These are phyloP conservation scores for Chenopodium berlandieri DNA, from an alignment of 148 eudicot species.

Conservation along the genomic window DNA sequence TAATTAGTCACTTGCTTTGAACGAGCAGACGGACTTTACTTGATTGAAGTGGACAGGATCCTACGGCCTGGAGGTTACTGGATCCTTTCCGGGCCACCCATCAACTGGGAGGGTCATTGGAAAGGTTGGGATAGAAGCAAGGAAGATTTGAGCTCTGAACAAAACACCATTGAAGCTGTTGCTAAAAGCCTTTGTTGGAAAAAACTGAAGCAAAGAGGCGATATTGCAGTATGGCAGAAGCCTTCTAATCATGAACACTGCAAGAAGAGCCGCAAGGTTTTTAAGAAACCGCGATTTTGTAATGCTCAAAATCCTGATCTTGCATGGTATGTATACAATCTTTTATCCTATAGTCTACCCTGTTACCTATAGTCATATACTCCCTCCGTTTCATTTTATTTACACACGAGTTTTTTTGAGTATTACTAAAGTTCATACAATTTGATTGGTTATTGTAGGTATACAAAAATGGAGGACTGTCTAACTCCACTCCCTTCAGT, in stretches of 20 bases:
- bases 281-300: constrained; percentile 62
- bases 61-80: constrained; percentile 70
- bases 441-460: constrained; percentile 35
- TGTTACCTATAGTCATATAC: too few relatives aligned
- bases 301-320: constrained; percentile 46
- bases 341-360: too few relatives aligned
- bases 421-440: too few relatives aligned
- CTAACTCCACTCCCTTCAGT: constrained; percentile 76
- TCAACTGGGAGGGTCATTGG: constrained; percentile 50
- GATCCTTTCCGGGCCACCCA: constrained; percentile 72
- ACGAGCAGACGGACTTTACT: constrained; percentile 49
- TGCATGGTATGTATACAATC: constrained; percentile 55
- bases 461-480: constrained; percentile 71
- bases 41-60: constrained; percentile 62
- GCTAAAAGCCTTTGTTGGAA: constrained; percentile 58
- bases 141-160: constrained; percentile 45
- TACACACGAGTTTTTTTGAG: too few relatives aligned
- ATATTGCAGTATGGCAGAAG: constrained; percentile 51
- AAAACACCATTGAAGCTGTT: constrained; percentile 38
- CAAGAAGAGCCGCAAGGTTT: constrained; percentile 25
- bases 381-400: background rate
- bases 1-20: background rate
- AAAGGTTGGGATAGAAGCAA: constrained; percentile 46
- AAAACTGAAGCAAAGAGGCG: constrained; percentile 47
- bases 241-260: constrained; percentile 45